Conservation (phyloP, 208 protist species). For the Leishmania martiniquensis region DNA sequence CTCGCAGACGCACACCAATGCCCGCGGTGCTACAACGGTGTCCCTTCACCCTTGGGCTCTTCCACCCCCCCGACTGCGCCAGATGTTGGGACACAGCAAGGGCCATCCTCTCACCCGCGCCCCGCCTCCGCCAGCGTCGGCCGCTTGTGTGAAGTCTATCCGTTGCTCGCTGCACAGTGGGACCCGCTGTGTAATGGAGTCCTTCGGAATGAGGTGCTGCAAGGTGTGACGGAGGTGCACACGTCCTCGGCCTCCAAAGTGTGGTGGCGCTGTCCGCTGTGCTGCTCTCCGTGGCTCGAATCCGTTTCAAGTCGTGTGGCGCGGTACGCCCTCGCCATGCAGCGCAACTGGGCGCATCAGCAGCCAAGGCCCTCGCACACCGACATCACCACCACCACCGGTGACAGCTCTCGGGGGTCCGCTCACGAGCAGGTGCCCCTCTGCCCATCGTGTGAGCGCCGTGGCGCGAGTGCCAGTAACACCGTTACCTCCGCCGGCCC, state of each 20-base stretch:
- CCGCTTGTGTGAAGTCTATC: slow-evolving; percentile 38
- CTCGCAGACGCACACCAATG: slow-evolving; percentile 48
- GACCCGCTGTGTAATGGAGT: slow-evolving; percentile 53
- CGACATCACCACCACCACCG: background rate
- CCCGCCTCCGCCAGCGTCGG: background rate
- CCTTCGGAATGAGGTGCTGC: slow-evolving; percentile 48
- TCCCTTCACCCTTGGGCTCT: background rate
- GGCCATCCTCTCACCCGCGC: background rate
- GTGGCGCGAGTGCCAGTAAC: slow-evolving; percentile 17
- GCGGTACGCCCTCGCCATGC: slow-evolving; percentile 27
- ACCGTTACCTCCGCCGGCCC: background rate
- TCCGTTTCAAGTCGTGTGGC: slow-evolving; percentile 53
- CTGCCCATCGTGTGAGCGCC: slow-evolving; percentile 66
- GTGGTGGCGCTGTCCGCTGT: slow-evolving; percentile 76
- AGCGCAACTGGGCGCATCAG: background rate
- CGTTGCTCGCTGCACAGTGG: slow-evolving; percentile 71
- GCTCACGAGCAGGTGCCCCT: slow-evolving; percentile 26
- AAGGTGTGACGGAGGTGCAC: slow-evolving; percentile 44
- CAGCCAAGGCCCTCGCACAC: background rate
- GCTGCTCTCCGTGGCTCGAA: slow-evolving; percentile 61
- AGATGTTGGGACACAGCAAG: background rate
- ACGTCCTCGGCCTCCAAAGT: slow-evolving; percentile 40
- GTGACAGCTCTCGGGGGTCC: background rate
- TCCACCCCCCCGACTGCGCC: background rate
- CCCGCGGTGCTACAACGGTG: slow-evolving; percentile 35